A percentile compares a stretch with the other conserved stretches of the same genome.
These are phyloP conservation scores for Mucor piriformis DNA, from an alignment of 371 early-diverging fungal genomes.

Conservation along the genomic window DNA sequence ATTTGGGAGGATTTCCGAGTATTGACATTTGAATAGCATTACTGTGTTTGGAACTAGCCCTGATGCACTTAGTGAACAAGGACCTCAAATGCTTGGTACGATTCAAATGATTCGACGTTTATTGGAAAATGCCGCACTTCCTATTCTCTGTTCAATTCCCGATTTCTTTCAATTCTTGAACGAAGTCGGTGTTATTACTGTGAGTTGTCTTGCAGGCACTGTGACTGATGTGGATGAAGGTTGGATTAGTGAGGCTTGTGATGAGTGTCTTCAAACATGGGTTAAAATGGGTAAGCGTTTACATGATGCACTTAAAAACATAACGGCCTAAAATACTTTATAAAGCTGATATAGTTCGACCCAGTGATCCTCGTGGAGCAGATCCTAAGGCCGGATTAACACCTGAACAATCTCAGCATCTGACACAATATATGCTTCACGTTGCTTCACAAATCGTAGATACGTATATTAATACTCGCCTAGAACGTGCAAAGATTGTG, in stretches of 20 bases:
- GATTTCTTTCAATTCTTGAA: constrained; percentile 68
- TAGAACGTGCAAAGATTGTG: constrained; percentile 61
- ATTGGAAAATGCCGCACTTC: constrained; percentile 42
- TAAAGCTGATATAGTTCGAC: constrained; percentile 39
- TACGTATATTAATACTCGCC: constrained; percentile 66
- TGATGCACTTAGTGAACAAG: constrained; percentile 40
- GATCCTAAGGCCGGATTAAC: constrained; percentile 20
- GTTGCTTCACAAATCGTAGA: constrained; percentile 65
- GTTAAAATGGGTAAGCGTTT: constrained; percentile 56
- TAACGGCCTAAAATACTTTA: too few species aligned
- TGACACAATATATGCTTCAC: constrained; percentile 57
- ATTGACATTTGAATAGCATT: constrained; percentile 1
- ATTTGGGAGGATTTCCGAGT: neutral
- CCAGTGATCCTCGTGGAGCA: constrained; percentile 24
- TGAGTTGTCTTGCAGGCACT: constrained; percentile 61
- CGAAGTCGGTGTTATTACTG: constrained; percentile 64
- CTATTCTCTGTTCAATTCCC: constrained; percentile 51
- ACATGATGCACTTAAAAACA: too few species aligned
- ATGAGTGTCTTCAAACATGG: constrained; percentile 75
- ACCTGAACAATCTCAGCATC: constrained; percentile 27
- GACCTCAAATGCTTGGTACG: constrained; percentile 53
- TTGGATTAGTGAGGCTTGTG: constrained; percentile 71
- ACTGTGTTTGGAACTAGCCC: constrained; percentile 34
- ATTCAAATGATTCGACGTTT: constrained; percentile 55
- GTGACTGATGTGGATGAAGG: constrained; percentile 55